Conservation (phyloP, 1,139 yeast species). For the Geotrichum fermentans region DNA sequence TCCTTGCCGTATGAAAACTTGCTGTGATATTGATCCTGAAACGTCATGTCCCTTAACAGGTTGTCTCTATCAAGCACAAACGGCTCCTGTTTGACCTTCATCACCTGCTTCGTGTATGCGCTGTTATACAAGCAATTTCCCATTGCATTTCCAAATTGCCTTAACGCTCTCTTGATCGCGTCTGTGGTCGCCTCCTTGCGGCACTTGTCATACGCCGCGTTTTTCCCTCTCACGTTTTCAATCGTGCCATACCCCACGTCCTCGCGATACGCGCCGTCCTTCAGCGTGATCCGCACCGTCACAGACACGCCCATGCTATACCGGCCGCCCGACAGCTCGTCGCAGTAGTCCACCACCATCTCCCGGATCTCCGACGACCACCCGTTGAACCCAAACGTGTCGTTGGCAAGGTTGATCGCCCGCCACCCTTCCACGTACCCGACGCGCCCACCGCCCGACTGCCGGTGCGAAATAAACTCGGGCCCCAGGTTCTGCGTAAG, state of each 20-base stretch:
- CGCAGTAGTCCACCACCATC: slow-evolving; percentile 36
- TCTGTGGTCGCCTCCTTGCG: slow-evolving; percentile 77
- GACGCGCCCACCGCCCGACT: slow-evolving; percentile 47
- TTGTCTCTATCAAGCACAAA: slow-evolving; percentile 11
- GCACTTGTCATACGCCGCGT: slow-evolving; percentile 68
- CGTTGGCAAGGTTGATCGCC: slow-evolving; percentile 54
- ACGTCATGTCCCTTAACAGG: slow-evolving; percentile 12
- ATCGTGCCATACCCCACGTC: slow-evolving; percentile 73
- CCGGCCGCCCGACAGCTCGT: slow-evolving; percentile 40
- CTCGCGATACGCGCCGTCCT: slow-evolving; percentile 70
- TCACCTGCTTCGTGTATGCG: slow-evolving; percentile 48
- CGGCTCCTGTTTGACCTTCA: slow-evolving; percentile 38
- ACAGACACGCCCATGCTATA: slow-evolving; percentile 57
- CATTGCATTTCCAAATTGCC: slow-evolving; percentile 71
- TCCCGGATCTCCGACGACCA: slow-evolving; percentile 54
- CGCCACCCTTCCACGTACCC: slow-evolving; percentile 44
- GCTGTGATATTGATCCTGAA: slow-evolving; percentile 19
- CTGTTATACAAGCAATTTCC: slow-evolving; percentile 75
- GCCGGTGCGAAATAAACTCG: slow-evolving; percentile 76
- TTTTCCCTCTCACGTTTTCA: slow-evolving; percentile 58
- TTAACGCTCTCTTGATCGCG: slow-evolving; percentile 65
- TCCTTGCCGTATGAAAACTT: slow-evolving; percentile 39
- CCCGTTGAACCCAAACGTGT: slow-evolving; percentile 59
- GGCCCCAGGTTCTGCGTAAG: slow-evolving; percentile 59
- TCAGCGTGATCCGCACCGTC: slow-evolving; percentile 62